Conservation (phyloP, 768 basidiomycete species). For the Termitomyces eurrhizus region DNA sequence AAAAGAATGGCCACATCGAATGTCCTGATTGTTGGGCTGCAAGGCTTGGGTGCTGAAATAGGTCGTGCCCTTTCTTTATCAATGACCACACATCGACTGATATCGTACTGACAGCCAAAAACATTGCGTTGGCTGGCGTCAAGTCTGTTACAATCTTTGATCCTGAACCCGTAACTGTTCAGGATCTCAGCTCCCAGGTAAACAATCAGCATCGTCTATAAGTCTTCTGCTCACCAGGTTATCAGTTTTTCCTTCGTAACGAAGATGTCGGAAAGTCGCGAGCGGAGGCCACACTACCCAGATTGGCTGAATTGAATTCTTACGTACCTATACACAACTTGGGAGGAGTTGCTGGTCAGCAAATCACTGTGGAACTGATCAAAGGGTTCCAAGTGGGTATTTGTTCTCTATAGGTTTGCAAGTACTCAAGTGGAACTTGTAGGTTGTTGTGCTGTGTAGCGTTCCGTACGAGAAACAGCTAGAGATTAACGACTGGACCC, state of each 20-base stretch:
- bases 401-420: not conserved
- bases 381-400: slow-evolving; percentile 79
- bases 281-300: slow-evolving; percentile 80
- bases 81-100: slow-evolving; percentile 8
- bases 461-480: slow-evolving; percentile 76
- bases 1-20: slow-evolving; percentile 98
- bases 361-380: slow-evolving; percentile 76
- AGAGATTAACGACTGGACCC: slow-evolving; percentile 96
- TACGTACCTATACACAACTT: slow-evolving; percentile 93
- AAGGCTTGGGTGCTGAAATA: slow-evolving; percentile 94
- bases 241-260: slow-evolving; percentile 88
- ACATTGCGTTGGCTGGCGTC: slow-evolving; percentile 91
- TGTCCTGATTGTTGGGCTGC: slow-evolving; percentile 87
- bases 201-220: slow-evolving; percentile 17
- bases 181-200: slow-evolving; percentile 92
- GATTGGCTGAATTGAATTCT: slow-evolving; percentile 90
- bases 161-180: slow-evolving; percentile 81
- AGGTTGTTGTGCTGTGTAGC: slow-evolving; percentile 91
- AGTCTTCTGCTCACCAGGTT: slow-evolving; percentile 11
- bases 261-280: slow-evolving; percentile 86
- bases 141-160: slow-evolving; percentile 97
- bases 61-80: slow-evolving; percentile 35
- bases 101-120: slow-evolving; percentile 64
- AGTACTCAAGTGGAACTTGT: slow-evolving; percentile 5
- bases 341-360: slow-evolving; percentile 72